Percentiles rank a stretch among this genome's conserved stretches.
phyloP scores from a whole-genome alignment of 352 stramenopile genomes.

The Pythium oligandrum region DNA sequence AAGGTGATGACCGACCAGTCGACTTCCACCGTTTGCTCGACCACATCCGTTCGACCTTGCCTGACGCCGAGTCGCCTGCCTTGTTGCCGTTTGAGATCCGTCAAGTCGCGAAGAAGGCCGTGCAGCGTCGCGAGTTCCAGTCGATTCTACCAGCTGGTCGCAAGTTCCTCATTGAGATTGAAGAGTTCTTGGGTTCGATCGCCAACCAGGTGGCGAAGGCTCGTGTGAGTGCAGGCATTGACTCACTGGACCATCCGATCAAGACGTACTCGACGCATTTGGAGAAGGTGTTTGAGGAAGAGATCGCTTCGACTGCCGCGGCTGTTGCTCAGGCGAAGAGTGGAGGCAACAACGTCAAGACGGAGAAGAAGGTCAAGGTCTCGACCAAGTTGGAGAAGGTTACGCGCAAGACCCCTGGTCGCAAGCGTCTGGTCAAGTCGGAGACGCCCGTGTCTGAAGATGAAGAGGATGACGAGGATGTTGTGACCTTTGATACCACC shows the following conservation, averaged over 20 bases:
- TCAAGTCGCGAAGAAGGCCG: conserved; percentile 74
- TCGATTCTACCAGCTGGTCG: conserved; percentile 82
- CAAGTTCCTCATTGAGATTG: conserved; percentile 89
- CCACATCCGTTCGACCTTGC: conserved; percentile 83
- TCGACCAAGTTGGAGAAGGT: conserved; percentile 63
- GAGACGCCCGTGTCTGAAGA: conserved; percentile 26
- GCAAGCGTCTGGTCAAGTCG: conserved; percentile 49
- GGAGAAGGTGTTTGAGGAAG: conserved; percentile 61
- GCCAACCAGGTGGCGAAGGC: conserved; percentile 56
- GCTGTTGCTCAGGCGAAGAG: conserved; percentile 17
- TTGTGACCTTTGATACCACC: conserved; percentile 39
- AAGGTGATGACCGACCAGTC: conserved; percentile 92
- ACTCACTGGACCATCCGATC: conserved; percentile 56
- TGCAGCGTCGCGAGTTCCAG: conserved; percentile 80
- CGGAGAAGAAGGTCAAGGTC: conserved; percentile 54
- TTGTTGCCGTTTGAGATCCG: conserved; percentile 84
- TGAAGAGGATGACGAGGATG: conserved; percentile 38
- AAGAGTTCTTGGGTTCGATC: conserved; percentile 74
- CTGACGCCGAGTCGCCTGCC: conserved; percentile 56
- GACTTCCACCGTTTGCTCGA: conserved; percentile 94
- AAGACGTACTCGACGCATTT: conserved; percentile 64
- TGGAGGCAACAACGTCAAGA: conserved; percentile 20
- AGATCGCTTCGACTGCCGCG: conserved; percentile 23
- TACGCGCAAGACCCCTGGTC: conserved; percentile 18
- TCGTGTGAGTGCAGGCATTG: conserved; percentile 48